Evolutionary conservation across 176 grass and related monocot species (phyloP).

Genomic region (Pharus latifolius): DNA sequence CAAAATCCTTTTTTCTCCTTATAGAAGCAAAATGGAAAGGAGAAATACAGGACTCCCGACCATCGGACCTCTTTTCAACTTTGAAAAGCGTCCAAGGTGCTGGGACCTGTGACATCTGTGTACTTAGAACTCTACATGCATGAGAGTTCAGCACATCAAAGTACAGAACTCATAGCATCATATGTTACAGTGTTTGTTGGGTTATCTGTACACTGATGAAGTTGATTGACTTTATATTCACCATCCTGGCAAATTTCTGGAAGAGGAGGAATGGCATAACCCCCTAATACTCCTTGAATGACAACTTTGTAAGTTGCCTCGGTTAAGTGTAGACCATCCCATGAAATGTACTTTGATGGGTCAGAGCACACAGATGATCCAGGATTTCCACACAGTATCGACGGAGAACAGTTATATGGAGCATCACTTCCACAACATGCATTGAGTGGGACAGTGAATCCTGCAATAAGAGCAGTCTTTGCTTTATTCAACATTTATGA

Average conservation of each 20-base stretch:
- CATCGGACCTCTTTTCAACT: constrained; percentile 3
- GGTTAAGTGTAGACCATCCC: constrained; percentile 84
- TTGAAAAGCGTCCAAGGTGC: constrained; percentile 20
- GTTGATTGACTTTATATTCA: constrained; percentile 34
- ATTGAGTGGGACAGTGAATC: constrained; percentile 59
- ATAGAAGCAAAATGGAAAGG: neutral
- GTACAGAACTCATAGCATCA: constrained; percentile 33
- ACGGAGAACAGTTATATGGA: constrained; percentile 54
- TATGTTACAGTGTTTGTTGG: constrained; percentile 33
- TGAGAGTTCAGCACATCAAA: constrained; percentile 33
- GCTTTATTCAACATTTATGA: constrained; percentile 7
- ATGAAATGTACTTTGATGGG: constrained; percentile 70
- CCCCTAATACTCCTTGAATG: constrained; percentile 61
- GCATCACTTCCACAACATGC: constrained; percentile 69
- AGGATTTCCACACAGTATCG: constrained; percentile 54
- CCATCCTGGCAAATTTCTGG: constrained; percentile 49
- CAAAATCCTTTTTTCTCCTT: constrained; percentile 2
- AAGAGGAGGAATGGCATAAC: constrained; percentile 58
- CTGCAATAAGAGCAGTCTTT: constrained; percentile 25
- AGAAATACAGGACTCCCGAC: neutral
- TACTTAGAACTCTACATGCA: constrained; percentile 14
- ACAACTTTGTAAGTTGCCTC: constrained; percentile 67
- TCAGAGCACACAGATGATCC: constrained; percentile 50
- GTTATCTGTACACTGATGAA: constrained; percentile 62
- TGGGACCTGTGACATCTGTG: neutral